Evolutionary conservation across 2,329 filamentous ascomycete species (phyloP).

Genomic region (Penicillium sp.): DNA sequence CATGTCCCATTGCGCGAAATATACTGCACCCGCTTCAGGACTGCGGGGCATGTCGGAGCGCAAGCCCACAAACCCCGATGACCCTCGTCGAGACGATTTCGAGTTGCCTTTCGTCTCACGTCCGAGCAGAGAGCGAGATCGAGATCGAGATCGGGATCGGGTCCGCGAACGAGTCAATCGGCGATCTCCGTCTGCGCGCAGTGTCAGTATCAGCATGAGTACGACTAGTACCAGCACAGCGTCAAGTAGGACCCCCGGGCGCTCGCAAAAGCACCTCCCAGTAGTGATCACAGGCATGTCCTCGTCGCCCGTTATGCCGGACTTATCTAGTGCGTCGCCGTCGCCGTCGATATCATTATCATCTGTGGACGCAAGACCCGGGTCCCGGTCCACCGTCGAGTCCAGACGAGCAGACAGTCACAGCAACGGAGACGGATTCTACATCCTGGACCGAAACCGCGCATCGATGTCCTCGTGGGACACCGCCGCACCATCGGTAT

Average conservation of each 20-base stretch:
- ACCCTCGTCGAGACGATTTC: not conserved
- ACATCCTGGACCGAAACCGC: slow-evolving; percentile 27
- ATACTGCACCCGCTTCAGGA: not conserved
- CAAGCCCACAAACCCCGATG: slow-evolving; percentile 1
- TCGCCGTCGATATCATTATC: slow-evolving; percentile 29
- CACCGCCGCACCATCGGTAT: slow-evolving; percentile 12
- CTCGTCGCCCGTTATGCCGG: slow-evolving; percentile 29
- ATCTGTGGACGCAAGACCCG: slow-evolving; percentile 32
- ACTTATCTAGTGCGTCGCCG: slow-evolving; percentile 32
- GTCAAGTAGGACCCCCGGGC: slow-evolving; percentile 3
- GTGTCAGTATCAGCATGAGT: slow-evolving; percentile 5
- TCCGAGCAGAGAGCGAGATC: slow-evolving; percentile 2
- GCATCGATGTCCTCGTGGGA: slow-evolving; percentile 27
- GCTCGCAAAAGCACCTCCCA: slow-evolving; percentile 1
- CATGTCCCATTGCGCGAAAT: not conserved
- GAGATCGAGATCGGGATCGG: too few species aligned
- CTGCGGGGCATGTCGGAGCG: slow-evolving; percentile 26
- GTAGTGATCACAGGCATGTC: slow-evolving; percentile 14
- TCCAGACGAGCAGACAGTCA: slow-evolving; percentile 8
- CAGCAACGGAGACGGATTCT: slow-evolving; percentile 1
- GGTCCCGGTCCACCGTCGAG: slow-evolving; percentile 22
- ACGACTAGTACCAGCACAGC: not conserved
- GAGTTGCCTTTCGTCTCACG: slow-evolving; percentile 1
- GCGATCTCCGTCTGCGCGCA: slow-evolving; percentile 1
- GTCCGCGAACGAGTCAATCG: not conserved